Evolutionary conservation across 805 yeast species (phyloP).

Genomic region (Blastobotrys attinorum): DNA sequence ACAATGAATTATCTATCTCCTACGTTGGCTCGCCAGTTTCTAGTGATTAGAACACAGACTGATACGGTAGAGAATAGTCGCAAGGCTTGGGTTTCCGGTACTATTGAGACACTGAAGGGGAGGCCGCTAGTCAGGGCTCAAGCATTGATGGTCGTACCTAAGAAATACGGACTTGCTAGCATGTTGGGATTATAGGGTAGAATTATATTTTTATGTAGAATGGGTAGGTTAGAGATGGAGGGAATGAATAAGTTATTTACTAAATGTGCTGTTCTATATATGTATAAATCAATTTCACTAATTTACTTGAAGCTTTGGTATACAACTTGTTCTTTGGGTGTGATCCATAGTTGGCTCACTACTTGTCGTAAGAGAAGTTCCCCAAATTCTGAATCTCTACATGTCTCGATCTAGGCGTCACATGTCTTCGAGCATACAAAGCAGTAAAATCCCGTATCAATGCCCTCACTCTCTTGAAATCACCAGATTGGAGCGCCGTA

Average conservation of each 20-base stretch:
- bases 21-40: slow-evolving; percentile 68
- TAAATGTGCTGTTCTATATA: no score
- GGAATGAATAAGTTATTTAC: no score
- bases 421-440: slow-evolving; percentile 77
- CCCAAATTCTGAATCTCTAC: no score
- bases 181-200: background rate
- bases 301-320: no score
- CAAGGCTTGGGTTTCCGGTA: slow-evolving; percentile 28
- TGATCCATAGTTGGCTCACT: background rate
- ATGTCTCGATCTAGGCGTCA: slow-evolving; percentile 35
- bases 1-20: slow-evolving; percentile 53
- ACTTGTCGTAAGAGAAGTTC: background rate
- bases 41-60: slow-evolving; percentile 51
- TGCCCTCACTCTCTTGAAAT: slow-evolving; percentile 64
- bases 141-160: slow-evolving; percentile 10
- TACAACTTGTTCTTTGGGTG: no score
- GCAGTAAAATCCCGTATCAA: slow-evolving; percentile 68
- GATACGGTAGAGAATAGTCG: slow-evolving; percentile 12
- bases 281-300: no score
- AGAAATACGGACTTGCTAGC: background rate
- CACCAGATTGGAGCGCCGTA: slow-evolving; percentile 41
- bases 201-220: no score
- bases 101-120: slow-evolving; percentile 46
- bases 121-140: slow-evolving; percentile 39
- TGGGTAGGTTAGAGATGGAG: no score